Evolutionary conservation across 495 filamentous ascomycete genomes (phyloP), one percentile per base, ranked within the genome.

Genomic region (Wilcoxina mikolae): DNA sequence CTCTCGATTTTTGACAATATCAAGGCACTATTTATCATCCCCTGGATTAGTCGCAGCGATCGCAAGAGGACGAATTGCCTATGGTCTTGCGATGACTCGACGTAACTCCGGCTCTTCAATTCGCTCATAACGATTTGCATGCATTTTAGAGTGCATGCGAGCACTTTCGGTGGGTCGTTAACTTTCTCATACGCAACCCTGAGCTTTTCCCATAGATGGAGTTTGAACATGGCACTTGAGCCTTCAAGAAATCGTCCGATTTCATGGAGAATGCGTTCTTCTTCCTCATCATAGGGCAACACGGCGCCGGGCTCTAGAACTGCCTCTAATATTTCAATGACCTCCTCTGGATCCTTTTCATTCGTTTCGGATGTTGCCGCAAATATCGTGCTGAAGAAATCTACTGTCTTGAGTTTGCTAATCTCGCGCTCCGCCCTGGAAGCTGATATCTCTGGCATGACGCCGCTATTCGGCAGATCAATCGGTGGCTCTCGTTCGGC

Each of bases 241-340:
- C 75, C 78, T 49, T 85, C 75, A 17, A 99, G 73, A 60, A 95
- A 95, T 26, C 82, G 83, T 61, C 79, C 79, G 66, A 95, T 84
- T 60, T 94, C 86, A 26, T 73, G 70, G 25, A 85, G 69, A 35
- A 68, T 75, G 27, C 47, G 26, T 56, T 59, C 17, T 31, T 56
- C 53, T 27, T 53, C 42, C 15, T 60, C 58, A 23, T 60, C 59
- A 58, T 59, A 58, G 66, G 65, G 61, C 55, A 67, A 35, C 17
- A 84, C 74, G 11, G 78, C 79, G 17, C 78, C 71, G 10, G 82
- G 81, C 52, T 93, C 87, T 1, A 99, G 74, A 15, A 99, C 80
- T 1, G 93, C 91, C 60, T 99, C 93, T 28, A 99, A 72, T 33
- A 78, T 91, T 59, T 95, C 87, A 59, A 99, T 94, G 3, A 94